Evolutionary conservation across 495 filamentous ascomycete genomes (phyloP).

Genomic region (Hyphodiscus hymeniophilus): DNA sequence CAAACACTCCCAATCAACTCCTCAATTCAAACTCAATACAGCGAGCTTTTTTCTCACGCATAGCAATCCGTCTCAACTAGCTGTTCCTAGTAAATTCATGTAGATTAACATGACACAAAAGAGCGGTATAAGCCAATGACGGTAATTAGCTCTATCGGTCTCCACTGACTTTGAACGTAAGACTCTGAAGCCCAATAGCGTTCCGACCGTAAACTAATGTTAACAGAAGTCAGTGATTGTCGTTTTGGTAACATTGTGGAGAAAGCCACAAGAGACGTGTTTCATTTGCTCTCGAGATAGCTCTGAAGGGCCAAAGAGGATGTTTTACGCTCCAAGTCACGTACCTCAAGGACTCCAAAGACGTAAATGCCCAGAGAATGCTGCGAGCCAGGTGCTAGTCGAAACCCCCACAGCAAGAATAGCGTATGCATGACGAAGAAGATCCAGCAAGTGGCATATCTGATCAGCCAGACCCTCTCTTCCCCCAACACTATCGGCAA

Average conservation of each 20-base stretch:
- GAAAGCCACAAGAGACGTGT: too few species aligned
- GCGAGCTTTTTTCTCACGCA: too few species aligned
- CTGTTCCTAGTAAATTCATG: not conserved
- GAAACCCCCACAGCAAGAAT: conserved; percentile 1
- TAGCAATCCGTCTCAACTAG: too few species aligned
- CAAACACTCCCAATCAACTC: too few species aligned
- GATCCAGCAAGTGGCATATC: conserved; percentile 1
- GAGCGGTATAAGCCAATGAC: not conserved
- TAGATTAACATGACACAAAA: conserved; percentile 1
- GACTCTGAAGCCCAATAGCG: not conserved
- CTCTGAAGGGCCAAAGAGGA: too few species aligned
- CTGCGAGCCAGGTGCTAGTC: not conserved
- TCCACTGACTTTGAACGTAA: not conserved
- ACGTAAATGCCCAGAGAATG: not conserved
- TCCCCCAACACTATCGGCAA: conserved; percentile 37
- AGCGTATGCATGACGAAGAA: not conserved
- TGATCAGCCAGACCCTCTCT: conserved; percentile 6
- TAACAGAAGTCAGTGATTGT: too few species aligned
- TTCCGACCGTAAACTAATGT: too few species aligned
- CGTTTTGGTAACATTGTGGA: too few species aligned
- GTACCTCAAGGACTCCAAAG: not conserved
- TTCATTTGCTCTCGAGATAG: too few species aligned
- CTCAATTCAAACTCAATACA: too few species aligned
- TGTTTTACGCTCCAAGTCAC: not conserved
- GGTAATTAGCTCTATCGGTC: not conserved